Evolutionary conservation across 2,329 filamentous ascomycete species (phyloP).

Genomic region (Pyricularia sp.): DNA sequence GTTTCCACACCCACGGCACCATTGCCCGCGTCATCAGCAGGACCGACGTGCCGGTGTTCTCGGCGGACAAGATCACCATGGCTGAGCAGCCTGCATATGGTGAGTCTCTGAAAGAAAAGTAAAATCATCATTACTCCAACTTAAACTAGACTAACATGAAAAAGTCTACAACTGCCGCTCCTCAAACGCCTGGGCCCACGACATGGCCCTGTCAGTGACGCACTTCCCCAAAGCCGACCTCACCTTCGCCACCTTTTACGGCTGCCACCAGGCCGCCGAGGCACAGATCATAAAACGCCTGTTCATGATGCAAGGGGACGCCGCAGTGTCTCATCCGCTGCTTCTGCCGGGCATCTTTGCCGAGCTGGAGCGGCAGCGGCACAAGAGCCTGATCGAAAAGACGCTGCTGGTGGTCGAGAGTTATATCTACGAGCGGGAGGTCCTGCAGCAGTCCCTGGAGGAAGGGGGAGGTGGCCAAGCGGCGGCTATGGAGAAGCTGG

Average conservation of each 20-base stretch:
- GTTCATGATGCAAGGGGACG: background rate
- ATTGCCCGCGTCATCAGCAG: constrained; percentile 14
- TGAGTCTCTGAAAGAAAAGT: background rate
- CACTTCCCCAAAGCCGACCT: constrained; percentile 14
- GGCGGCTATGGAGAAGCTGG: background rate
- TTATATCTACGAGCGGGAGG: constrained; percentile 14
- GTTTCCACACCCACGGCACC: constrained; percentile 32
- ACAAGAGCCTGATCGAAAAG: constrained; percentile 11
- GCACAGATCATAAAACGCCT: constrained; percentile 12
- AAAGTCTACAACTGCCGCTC: constrained; percentile 18
- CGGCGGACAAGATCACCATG: constrained; percentile 10
- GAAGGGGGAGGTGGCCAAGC: background rate
- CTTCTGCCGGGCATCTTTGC: constrained; percentile 19
- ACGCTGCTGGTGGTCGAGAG: constrained; percentile 15
- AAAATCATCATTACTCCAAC: background rate
- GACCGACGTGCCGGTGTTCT: constrained; percentile 15
- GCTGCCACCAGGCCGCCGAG: constrained; percentile 11
- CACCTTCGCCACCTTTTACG: constrained; percentile 17
- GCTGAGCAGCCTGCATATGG: constrained; percentile 8
- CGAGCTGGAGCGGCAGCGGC: constrained; percentile 19
- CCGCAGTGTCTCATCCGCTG: constrained; percentile 14
- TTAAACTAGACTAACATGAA: background rate
- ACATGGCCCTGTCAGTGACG: constrained; percentile 16
- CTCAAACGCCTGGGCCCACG: constrained; percentile 16
- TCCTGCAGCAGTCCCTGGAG: constrained; percentile 6